Base-by-base conservation (phyloP, 169 alveolate genomes). In the Plasmodium coatneyi region DNA sequence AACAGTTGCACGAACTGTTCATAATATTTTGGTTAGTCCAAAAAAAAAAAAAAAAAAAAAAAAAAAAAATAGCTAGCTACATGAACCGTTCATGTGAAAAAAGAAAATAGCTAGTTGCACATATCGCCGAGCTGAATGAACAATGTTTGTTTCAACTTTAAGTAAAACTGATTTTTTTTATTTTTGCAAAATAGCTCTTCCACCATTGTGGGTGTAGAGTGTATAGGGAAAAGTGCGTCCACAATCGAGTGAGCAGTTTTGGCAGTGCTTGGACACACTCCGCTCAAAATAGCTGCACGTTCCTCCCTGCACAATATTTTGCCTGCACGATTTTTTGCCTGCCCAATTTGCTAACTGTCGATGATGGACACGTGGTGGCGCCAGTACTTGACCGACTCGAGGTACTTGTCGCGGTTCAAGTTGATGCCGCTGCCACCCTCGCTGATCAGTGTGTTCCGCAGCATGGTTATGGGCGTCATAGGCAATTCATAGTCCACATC, bases 371-470 rank as follows among this genome's bases (percentile, higher is more conserved):
- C 99, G 92, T 98, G 98, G 76, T 97, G 93, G 14, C 97, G 84
- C 99, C 99, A 99, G 95, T 97, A 99, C 83, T 96, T 98, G n/a
- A 99, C 99, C 54, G 99, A 95, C 43, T 97, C 97, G 83, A 96
- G 86, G 93, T 99, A 99, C 72, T 96, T 97, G 49, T 96, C 99
- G 66, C 98, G 95, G 82, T 98, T 98, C 10, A 99, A 82, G 56
- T 98, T 97, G n/a, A 98, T 99, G 54, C 99, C 99, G 92, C 99
- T 98, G 30, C 99, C 99, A 19, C 99, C 99, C 89, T 98, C 98
- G 46, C 98, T 98, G 82, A 98, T 98, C 71, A 99, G 95, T 1
- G 99, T 97, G 96, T 99, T 99, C 84, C 99, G 96, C 98, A 99
- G 96, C 95, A 98, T 95, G 79, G 99, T 99, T 5, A 99, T 99